phyloP scores from a whole-genome alignment of 169 alveolate genomes.

The Plasmodium knowlesi region DNA sequence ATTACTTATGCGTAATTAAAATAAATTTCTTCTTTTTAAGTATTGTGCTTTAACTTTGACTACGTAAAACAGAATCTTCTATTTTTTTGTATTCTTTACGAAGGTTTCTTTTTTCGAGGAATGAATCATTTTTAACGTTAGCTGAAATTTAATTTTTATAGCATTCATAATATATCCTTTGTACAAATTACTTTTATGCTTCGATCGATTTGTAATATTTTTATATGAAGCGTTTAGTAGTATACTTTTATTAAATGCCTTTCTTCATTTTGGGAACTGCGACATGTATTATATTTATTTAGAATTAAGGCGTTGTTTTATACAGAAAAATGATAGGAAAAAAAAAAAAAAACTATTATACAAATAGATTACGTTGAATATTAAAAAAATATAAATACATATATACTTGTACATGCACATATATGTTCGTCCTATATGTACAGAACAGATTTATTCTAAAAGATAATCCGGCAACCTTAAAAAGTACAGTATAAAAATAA shows the following conservation, averaged over 20 bases:
- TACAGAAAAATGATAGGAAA: neutral
- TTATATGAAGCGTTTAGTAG: neutral
- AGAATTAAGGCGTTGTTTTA: neutral
- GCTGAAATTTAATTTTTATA: no score
- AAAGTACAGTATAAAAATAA: neutral
- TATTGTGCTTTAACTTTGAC: neutral
- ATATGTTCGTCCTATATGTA: no score
- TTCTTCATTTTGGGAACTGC: neutral
- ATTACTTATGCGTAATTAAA: neutral
- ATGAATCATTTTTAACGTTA: neutral
- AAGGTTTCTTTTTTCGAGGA: neutral
- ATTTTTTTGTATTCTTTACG: no score
- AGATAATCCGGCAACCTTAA: neutral
- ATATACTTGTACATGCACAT: neutral
- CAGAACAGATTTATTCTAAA: neutral
- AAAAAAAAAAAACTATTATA: no score
- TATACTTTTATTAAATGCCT: neutral
- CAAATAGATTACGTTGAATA: neutral
- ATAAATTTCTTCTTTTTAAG: neutral
- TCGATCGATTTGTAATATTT: neutral
- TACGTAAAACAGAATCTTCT: neutral
- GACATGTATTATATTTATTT: neutral
- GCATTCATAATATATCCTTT: neutral
- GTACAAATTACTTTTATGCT: neutral
- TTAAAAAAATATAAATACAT: no score